Evolutionary conservation across 148 eudicot species (phyloP).

Genomic region (Amaranthus palmeri): DNA sequence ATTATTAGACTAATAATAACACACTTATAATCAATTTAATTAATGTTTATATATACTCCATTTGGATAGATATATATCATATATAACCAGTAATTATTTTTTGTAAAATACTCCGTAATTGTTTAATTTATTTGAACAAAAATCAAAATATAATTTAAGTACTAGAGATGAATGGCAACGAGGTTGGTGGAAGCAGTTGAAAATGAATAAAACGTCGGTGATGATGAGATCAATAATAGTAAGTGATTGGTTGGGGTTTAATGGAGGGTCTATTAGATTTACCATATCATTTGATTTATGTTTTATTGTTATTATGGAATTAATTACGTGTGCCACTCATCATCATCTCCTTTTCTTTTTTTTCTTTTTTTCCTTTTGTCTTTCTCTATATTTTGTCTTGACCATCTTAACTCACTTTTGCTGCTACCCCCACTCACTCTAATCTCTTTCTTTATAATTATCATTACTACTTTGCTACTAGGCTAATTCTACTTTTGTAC

Average conservation of each 20-base stretch:
- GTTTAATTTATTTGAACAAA: background rate
- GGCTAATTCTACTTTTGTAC: too few relatives aligned
- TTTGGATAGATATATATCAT: too few relatives aligned
- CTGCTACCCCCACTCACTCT: too few relatives aligned
- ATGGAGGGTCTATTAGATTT: background rate
- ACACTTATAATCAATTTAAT: too few relatives aligned
- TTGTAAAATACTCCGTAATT: background rate
- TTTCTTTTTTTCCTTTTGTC: constrained; percentile 2
- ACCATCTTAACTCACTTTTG: background rate
- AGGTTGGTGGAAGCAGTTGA: constrained; percentile 29
- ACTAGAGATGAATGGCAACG: background rate
- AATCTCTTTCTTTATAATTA: too few relatives aligned
- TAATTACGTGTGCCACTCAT: constrained; percentile 16
- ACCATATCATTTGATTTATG: background rate
- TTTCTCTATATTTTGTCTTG: background rate
- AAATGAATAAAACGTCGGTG: constrained; percentile 1
- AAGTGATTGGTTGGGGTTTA: constrained; percentile 11
- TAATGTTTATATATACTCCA: too few relatives aligned
- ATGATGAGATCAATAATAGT: background rate
- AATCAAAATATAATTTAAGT: background rate
- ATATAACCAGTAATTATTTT: background rate
- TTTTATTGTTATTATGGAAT: background rate
- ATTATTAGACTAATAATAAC: too few relatives aligned
- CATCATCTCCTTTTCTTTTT: background rate
- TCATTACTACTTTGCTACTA: background rate